Base-by-base conservation (phyloP, 371 early-diverging fungal species). In the Mucor saturninus region DNA sequence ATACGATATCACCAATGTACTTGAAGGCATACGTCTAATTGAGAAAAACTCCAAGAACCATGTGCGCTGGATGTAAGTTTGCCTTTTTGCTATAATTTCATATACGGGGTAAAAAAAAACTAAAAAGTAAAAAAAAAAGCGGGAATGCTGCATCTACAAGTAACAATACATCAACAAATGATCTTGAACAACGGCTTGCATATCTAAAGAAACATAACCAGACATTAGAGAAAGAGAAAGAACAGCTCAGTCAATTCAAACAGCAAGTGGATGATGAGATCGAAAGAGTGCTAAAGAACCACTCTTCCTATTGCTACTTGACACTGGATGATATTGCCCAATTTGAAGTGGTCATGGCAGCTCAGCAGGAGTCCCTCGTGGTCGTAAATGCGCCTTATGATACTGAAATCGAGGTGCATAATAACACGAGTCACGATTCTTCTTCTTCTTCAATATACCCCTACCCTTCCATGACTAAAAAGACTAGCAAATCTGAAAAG, bases 1-100 rank as follows among this genome's bases (percentile, higher is more conserved):
- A 42, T 94, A 94, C 66, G 94, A 94, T 65, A 93, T 94, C 54
- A 93, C 93, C 54, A 93, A 93, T 67, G 92, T 93, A 11, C 75
- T 94, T 43, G 93, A 94, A 74, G 93, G 93, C 14, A 84, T 94
- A 54, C 84, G 84, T 6, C 75, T 90, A 42, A 84, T 93, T 62
- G 88, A 90, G 58, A 94, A 93, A 67, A 87, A 87, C 70, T 81
- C 88, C 38, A 88, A 89, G 67, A 94, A 93, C 71, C 90, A 86
- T 78, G 91, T 92, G 58, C 83, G 86, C 55, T 93, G 93, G 91
- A 91, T 85, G 89, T 89, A 81, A 68, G 86, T 66, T 43, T 14
- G 31, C n/a, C 10, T 30, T 21, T 21, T 21, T 21, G 1, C 21
- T 21, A 21, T 21, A 21, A 0, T 21, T 21, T 21, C 21, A 21